Conservation (phyloP, 2,329 filamentous ascomycete genomes). For the Botrytis sinoallii region DNA sequence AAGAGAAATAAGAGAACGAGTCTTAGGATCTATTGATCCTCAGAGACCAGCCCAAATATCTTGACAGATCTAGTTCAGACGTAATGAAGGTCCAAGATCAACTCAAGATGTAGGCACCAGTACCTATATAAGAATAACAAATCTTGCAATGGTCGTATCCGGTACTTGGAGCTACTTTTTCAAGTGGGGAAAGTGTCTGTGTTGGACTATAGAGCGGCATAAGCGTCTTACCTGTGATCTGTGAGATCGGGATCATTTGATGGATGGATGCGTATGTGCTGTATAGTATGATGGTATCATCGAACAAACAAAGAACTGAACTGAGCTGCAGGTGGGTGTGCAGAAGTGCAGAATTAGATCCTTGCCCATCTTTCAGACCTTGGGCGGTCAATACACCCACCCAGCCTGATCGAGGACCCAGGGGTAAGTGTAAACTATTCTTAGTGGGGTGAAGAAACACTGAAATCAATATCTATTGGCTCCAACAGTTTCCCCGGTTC, state of each 20-base stretch:
- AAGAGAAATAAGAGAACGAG: conserved; percentile 50
- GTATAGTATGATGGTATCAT: conserved; percentile 20
- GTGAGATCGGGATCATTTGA: conserved; percentile 20
- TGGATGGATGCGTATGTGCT: conserved; percentile 14
- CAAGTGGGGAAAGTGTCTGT: conserved; percentile 13
- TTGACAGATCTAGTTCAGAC: conserved; percentile 8
- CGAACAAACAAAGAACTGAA: conserved; percentile 15
- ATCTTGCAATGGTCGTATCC: not conserved
- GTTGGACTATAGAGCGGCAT: conserved; percentile 15
- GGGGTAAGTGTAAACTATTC: conserved; percentile 3
- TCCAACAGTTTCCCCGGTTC: not conserved
- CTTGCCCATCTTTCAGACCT: conserved; percentile 12
- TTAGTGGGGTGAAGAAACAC: not conserved
- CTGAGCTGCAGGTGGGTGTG: not conserved
- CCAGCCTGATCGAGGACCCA: conserved; percentile 10
- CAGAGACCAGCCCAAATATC: conserved; percentile 15
- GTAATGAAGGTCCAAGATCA: conserved; percentile 11
- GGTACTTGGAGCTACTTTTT: conserved; percentile 1
- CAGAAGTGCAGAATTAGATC: conserved; percentile 13
- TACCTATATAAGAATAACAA: conserved; percentile 16
- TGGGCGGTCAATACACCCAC: conserved; percentile 1
- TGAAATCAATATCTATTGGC: conserved; percentile 5
- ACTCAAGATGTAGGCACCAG: conserved; percentile 13
- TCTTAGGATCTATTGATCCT: conserved; percentile 43
- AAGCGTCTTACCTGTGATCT: conserved; percentile 17